These are phyloP conservation scores for Penicillium riverlandense DNA, from an alignment of 495 filamentous ascomycete genomes.

Conservation along the genomic window DNA sequence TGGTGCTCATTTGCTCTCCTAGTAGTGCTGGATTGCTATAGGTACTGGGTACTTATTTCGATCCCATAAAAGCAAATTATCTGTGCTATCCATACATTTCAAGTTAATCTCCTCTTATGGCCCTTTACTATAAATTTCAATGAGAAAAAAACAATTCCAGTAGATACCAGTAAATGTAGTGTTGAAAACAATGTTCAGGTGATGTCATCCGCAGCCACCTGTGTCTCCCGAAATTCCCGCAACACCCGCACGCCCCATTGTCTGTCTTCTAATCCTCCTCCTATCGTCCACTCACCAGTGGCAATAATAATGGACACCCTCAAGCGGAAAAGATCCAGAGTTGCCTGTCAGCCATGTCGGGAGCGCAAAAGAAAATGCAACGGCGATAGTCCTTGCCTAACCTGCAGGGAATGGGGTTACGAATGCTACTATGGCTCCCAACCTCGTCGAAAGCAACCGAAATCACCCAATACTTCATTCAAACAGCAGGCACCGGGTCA, in stretches of 20 bases:
- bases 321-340: constrained; percentile 26
- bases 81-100: no score
- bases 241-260: constrained; percentile 6
- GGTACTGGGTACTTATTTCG: no score
- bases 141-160: no score
- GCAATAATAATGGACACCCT: background rate
- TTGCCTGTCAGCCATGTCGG: constrained; percentile 43
- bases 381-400: constrained; percentile 33
- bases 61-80: no score
- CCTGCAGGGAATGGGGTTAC: constrained; percentile 41
- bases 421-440: constrained; percentile 29
- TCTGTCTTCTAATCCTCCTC: background rate
- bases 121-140: no score
- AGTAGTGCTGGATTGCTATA: no score
- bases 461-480: constrained; percentile 2
- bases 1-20: no score
- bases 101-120: no score
- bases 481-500: background rate
- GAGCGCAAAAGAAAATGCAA: constrained; percentile 45
- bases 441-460: background rate
- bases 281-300: background rate
- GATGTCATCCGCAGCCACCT: no score
- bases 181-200: no score
- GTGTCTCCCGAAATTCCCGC: background rate
- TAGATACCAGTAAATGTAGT: no score